Evolutionary conservation across 768 basidiomycete species (phyloP).

Genomic region (Tulasnella sp.): DNA sequence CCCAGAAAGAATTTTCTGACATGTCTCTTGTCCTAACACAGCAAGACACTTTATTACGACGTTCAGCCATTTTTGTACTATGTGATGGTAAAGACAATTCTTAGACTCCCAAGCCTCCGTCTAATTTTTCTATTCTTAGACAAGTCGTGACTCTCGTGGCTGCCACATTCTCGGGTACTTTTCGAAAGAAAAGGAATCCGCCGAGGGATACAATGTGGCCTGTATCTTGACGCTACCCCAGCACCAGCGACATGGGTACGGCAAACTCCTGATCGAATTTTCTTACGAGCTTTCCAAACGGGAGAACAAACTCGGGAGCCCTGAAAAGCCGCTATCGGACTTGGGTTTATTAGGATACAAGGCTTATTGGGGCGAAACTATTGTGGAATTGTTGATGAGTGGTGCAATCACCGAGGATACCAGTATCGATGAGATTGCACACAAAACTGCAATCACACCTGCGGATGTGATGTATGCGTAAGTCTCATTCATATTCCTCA

Average conservation of each 20-base stretch:
- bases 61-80: slow-evolving; percentile 99
- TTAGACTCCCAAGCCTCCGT: background rate
- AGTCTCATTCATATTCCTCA: slow-evolving; percentile 27
- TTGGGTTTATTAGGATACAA: slow-evolving; percentile 85
- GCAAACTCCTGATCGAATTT: slow-evolving; percentile 92
- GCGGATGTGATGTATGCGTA: slow-evolving; percentile 98
- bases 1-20: background rate
- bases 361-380: slow-evolving; percentile 95
- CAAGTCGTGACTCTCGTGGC: slow-evolving; percentile 73
- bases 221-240: slow-evolving; percentile 98
- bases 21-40: slow-evolving; percentile 24
- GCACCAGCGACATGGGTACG: slow-evolving; percentile 92
- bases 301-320: slow-evolving; percentile 89
- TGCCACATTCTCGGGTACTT: slow-evolving; percentile 97
- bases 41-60: slow-evolving; percentile 98
- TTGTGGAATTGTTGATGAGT: slow-evolving; percentile 74
- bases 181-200: slow-evolving; percentile 97
- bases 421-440: slow-evolving; percentile 93
- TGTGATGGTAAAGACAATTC: slow-evolving; percentile 57
- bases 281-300: slow-evolving; percentile 96
- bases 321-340: slow-evolving; percentile 95
- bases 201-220: slow-evolving; percentile 96
- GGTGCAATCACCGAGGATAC: slow-evolving; percentile 60
- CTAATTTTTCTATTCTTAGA: slow-evolving; percentile 31
- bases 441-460: slow-evolving; percentile 88